These are phyloP conservation scores for Candida yuanshanica DNA, from an alignment of 805 yeast species.

Conservation along the genomic window DNA sequence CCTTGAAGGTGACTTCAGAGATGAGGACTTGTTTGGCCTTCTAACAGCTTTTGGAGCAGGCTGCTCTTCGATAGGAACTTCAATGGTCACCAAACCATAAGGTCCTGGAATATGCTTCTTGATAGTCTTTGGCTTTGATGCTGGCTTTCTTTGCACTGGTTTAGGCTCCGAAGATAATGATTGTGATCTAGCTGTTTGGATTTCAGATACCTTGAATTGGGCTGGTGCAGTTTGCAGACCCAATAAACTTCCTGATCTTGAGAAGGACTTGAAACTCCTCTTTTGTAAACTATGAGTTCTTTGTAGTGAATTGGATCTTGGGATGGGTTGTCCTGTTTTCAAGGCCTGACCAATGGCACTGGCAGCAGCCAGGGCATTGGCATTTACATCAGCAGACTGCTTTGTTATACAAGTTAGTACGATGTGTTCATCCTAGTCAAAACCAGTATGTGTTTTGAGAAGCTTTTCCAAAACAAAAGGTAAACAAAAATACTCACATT, in stretches of 20 bases:
- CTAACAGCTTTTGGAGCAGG: conserved; percentile 9
- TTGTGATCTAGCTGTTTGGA: conserved; percentile 14
- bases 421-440: background rate
- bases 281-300: conserved; percentile 18
- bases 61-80: conserved; percentile 47
- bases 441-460: background rate
- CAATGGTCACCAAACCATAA: conserved; percentile 61
- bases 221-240: conserved; percentile 19
- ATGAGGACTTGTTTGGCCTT: conserved; percentile 5
- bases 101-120: conserved; percentile 73
- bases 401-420: conserved; percentile 11
- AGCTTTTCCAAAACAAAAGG: background rate
- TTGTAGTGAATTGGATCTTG: conserved; percentile 24
- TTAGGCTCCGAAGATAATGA: conserved; percentile 10
- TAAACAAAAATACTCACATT: conserved; percentile 4
- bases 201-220: conserved; percentile 9
- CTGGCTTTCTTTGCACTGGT: conserved; percentile 4
- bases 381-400: conserved; percentile 27
- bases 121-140: conserved; percentile 38
- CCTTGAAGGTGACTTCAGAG: conserved; percentile 1
- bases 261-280: conserved; percentile 4
- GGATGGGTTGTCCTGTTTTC: conserved; percentile 27
- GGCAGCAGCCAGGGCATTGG: conserved; percentile 62
- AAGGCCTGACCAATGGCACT: conserved; percentile 47
- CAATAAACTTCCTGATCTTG: conserved; percentile 18